Base-by-base conservation (phyloP, 768 basidiomycete species). In the Sporobolomyces pararoseus region DNA sequence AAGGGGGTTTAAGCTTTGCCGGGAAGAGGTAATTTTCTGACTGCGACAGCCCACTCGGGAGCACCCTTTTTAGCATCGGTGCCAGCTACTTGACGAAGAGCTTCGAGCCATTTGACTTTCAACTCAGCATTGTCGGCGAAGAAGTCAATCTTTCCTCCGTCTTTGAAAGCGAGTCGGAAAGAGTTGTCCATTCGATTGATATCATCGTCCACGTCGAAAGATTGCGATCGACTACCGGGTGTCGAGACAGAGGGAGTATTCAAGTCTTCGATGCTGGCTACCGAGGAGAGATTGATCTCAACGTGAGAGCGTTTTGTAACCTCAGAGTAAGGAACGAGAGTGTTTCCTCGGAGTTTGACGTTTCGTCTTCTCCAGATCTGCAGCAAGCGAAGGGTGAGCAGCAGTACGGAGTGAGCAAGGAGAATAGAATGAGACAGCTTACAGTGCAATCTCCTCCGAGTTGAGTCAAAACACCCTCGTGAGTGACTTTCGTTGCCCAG, bases 401-500 rank as follows among this genome's bases (percentile, higher is more conserved):
- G 23, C 44, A 16, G 14, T 23, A 4, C 27, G 31, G 32, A 31
- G 19, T 6, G 6, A 51, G 23, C 17, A 9, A 42, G 17, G 39
- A 9, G 39, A 42, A 42, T 9, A 17, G 17, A 42, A 42, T 42
- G 39, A 42, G 39, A 42, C n/a, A 23, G 82, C 90, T 78, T 80
- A 96, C 94, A 70, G 82, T 83, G 78, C 93, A 96, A 78, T 95
- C 95, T 14, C 94, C 95, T 21, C 95, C 95, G 71, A 84, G 86
- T 82, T 98, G 95, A 19, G 95, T 98, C 73, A 98, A 80, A 0
- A 86, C 87, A 32, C 95, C 92, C 79, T 96, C 89, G 80, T 90
- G 91, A 80, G 95, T 94, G 27, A 91, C 90, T 73, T 88, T 85
- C 81, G 94, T 93, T 77, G 95, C 92, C 93, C 92, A 96, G 44